These are phyloP conservation scores for Leccinum olivaceopallidum DNA, from an alignment of 768 basidiomycete species.

Conservation along the genomic window DNA sequence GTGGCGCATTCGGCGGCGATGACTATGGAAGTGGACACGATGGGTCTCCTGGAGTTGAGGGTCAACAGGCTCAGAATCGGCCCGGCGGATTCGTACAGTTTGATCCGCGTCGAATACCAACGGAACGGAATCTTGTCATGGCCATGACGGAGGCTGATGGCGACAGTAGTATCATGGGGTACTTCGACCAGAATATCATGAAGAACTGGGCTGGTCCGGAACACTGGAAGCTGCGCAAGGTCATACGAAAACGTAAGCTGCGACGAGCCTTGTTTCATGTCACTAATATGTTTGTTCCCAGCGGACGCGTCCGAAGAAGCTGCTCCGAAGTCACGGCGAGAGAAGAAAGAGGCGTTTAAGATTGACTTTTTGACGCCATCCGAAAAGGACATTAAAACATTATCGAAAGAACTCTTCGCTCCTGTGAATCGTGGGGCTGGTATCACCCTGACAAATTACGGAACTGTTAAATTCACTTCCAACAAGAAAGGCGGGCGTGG, in stretches of 20 bases:
- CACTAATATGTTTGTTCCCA: constrained; percentile 18
- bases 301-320: constrained; percentile 53
- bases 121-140: constrained; percentile 80
- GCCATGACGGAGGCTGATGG: constrained; percentile 76
- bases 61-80: constrained; percentile 39
- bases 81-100: constrained; percentile 69
- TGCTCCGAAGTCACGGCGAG: constrained; percentile 56
- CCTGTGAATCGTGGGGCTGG: constrained; percentile 69
- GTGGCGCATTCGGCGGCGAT: constrained; percentile 41
- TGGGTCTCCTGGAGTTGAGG: constrained; percentile 46
- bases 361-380: constrained; percentile 73
- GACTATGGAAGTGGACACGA: constrained; percentile 40
- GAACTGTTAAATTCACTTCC: constrained; percentile 26
- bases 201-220: constrained; percentile 99
- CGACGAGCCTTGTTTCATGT: not conserved
- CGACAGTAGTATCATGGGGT: constrained; percentile 67
- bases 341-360: constrained; percentile 78
- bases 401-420: constrained; percentile 74
- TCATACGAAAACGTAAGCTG: constrained; percentile 71
- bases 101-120: constrained; percentile 78
- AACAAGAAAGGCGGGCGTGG: constrained; percentile 42
- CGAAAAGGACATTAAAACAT: constrained; percentile 59
- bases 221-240: constrained; percentile 93
- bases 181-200: constrained; percentile 83
- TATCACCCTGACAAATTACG: constrained; percentile 65